A percentile compares a stretch with the other conserved stretches of the same genome.
phyloP scores from a whole-genome alignment of 805 yeast genomes.

The Nakazawaea populi region DNA sequence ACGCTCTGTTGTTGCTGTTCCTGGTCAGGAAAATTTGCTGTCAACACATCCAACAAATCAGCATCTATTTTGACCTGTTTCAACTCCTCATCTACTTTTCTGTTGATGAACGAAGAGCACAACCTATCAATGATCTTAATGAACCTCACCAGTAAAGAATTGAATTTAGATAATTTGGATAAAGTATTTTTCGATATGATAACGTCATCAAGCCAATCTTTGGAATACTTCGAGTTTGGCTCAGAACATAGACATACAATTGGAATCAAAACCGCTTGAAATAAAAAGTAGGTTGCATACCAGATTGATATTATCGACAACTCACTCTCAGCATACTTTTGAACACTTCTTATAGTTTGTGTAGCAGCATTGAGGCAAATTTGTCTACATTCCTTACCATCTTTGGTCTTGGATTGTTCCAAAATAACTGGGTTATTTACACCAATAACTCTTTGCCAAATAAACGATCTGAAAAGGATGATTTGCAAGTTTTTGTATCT shows the following conservation, averaged over 20 bases:
- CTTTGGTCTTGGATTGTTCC: conserved; percentile 30
- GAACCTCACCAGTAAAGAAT: conserved; percentile 40
- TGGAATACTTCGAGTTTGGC: conserved; percentile 32
- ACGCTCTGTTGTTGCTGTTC: conserved; percentile 1
- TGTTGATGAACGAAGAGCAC: conserved; percentile 14
- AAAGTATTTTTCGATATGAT: conserved; percentile 34
- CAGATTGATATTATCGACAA: conserved; percentile 48
- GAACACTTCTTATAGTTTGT: conserved; percentile 45
- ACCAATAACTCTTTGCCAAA: conserved; percentile 45
- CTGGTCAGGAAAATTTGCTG: conserved; percentile 10
- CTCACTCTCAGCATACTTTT: conserved; percentile 28
- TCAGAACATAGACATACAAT: conserved; percentile 49
- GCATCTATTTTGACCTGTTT: neutral
- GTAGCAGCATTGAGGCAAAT: conserved; percentile 46
- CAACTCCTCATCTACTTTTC: neutral
- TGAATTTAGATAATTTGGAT: conserved; percentile 30
- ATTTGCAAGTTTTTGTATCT: conserved; percentile 51
- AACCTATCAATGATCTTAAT: conserved; percentile 39
- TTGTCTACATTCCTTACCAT: conserved; percentile 43
- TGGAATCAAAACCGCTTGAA: conserved; percentile 59
- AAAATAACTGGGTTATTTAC: conserved; percentile 26
- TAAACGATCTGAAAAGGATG: conserved; percentile 48
- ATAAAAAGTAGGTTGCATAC: conserved; percentile 58
- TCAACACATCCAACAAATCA: conserved; percentile 15
- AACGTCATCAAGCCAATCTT: conserved; percentile 38